Evolutionary conservation across 108 stramenopile species (phyloP).

Genomic region (Asterionellopsis glacialis): DNA sequence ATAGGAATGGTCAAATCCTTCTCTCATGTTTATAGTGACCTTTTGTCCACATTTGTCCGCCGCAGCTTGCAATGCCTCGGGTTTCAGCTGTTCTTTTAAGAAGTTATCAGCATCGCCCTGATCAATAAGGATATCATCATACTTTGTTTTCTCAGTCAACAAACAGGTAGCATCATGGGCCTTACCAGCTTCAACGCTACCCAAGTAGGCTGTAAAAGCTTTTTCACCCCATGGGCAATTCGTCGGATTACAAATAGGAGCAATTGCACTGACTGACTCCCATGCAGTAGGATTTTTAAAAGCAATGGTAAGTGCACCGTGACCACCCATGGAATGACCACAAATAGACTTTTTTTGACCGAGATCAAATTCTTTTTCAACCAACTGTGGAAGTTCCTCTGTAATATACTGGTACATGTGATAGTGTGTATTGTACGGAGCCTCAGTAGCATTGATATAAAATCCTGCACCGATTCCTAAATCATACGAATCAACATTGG

Average conservation of each 20-base stretch:
- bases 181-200: constrained; percentile 71
- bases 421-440: constrained; percentile 75
- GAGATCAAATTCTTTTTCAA: constrained; percentile 53
- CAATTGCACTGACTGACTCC: constrained; percentile 84
- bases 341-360: constrained; percentile 51
- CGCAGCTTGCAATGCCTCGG: constrained; percentile 47
- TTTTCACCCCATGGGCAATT: constrained; percentile 88
- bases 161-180: constrained; percentile 90
- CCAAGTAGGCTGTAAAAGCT: constrained; percentile 93
- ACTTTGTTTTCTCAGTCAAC: constrained; percentile 22
- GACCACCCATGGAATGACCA: constrained; percentile 96
- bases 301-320: constrained; percentile 85
- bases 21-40: constrained; percentile 55
- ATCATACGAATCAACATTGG: constrained; percentile 88
- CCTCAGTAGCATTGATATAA: constrained; percentile 92
- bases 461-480: constrained; percentile 97
- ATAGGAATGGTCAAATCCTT: constrained; percentile 90
- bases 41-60: constrained; percentile 49
- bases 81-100: constrained; percentile 14
- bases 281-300: constrained; percentile 56
- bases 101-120: constrained; percentile 79
- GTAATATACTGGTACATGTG: constrained; percentile 95
- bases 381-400: constrained; percentile 77
- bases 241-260: constrained; percentile 95
- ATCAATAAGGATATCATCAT: constrained; percentile 80